A percentile compares a stretch with the other conserved stretches of the same genome.
phyloP scores from a whole-genome alignment of 495 filamentous ascomycete species.

The Aspergillus diversus region DNA sequence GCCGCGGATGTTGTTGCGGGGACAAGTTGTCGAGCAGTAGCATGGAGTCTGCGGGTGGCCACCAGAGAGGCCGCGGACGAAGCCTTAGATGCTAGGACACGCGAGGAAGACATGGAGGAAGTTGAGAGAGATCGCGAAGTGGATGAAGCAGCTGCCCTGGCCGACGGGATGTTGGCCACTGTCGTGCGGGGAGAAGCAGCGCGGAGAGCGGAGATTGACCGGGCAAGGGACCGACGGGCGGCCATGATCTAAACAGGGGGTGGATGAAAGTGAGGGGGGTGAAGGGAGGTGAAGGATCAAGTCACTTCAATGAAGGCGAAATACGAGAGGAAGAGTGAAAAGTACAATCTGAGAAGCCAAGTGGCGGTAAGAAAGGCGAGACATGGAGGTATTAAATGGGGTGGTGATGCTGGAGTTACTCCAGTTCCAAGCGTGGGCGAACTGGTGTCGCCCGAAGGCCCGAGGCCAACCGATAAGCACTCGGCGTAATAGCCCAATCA shows the following conservation, averaged over 20 bases:
- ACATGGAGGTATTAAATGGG: not conserved
- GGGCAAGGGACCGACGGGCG: conserved; percentile 48
- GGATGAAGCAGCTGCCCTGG: conserved; percentile 31
- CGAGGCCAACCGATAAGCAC: conserved; percentile 22
- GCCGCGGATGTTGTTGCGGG: conserved; percentile 58
- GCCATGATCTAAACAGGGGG: conserved; percentile 39
- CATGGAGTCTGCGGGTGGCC: conserved; percentile 53
- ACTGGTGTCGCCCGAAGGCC: conserved; percentile 9
- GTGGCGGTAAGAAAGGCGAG: conserved; percentile 10
- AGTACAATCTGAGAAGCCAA: not conserved
- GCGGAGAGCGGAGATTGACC: conserved; percentile 51
- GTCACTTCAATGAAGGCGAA: not conserved
- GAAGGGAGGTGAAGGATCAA: not conserved
- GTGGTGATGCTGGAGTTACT: not conserved
- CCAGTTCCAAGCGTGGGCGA: conserved; percentile 5
- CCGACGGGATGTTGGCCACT: conserved; percentile 28
- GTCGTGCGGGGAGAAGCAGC: conserved; percentile 47
- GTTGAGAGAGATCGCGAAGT: conserved; percentile 36
- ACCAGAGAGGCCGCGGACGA: conserved; percentile 30
- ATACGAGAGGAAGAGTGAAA: not conserved
- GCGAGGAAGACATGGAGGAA: conserved; percentile 25
- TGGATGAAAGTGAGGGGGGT: not conserved
- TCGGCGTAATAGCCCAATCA: conserved; percentile 24
- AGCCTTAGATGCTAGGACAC: conserved; percentile 26
- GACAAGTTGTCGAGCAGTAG: conserved; percentile 61